Evolutionary conservation across 2,329 filamentous ascomycete species (phyloP).

Genomic region (Monilinia polystroma): DNA sequence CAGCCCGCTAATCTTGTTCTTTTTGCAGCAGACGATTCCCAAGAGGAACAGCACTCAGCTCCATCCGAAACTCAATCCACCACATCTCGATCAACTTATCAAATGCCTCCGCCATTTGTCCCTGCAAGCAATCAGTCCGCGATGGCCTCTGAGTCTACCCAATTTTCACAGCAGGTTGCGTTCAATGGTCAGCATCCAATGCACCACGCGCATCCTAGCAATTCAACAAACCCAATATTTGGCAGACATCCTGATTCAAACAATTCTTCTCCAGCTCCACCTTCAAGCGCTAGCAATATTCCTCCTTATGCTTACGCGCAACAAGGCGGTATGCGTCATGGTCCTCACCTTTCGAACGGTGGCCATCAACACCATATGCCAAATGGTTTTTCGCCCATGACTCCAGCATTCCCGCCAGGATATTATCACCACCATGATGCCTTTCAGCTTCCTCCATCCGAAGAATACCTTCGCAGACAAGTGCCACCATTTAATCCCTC

Average conservation of each 20-base stretch:
- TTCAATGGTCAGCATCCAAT: slow-evolving; percentile 40
- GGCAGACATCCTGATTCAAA: slow-evolving; percentile 55
- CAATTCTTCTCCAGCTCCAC: slow-evolving; percentile 57
- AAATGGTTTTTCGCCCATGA: slow-evolving; percentile 36
- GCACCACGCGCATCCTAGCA: slow-evolving; percentile 55
- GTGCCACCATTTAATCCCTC: slow-evolving; percentile 39
- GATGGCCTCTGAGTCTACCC: slow-evolving; percentile 25
- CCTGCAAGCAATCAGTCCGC: slow-evolving; percentile 39
- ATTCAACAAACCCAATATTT: slow-evolving; percentile 57
- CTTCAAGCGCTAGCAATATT: slow-evolving; percentile 48
- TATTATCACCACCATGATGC: slow-evolving; percentile 34
- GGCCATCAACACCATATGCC: slow-evolving; percentile 35
- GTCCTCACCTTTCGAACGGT: slow-evolving; percentile 33
- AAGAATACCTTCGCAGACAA: slow-evolving; percentile 35
- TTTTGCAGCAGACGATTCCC: slow-evolving; percentile 17
- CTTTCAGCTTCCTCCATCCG: slow-evolving; percentile 28
- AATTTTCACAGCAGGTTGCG: slow-evolving; percentile 28
- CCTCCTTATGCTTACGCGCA: slow-evolving; percentile 38
- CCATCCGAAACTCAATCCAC: slow-evolving; percentile 35
- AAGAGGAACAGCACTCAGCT: slow-evolving; percentile 29
- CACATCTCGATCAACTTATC: slow-evolving; percentile 41
- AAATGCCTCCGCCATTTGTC: slow-evolving; percentile 48
- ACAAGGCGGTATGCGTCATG: slow-evolving; percentile 27
- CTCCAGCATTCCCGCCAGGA: slow-evolving; percentile 32
- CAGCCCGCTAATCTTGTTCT: slow-evolving; percentile 18